These are phyloP conservation scores for Anacardium occidentale DNA, from an alignment of 345 rosid species.

Conservation along the genomic window DNA sequence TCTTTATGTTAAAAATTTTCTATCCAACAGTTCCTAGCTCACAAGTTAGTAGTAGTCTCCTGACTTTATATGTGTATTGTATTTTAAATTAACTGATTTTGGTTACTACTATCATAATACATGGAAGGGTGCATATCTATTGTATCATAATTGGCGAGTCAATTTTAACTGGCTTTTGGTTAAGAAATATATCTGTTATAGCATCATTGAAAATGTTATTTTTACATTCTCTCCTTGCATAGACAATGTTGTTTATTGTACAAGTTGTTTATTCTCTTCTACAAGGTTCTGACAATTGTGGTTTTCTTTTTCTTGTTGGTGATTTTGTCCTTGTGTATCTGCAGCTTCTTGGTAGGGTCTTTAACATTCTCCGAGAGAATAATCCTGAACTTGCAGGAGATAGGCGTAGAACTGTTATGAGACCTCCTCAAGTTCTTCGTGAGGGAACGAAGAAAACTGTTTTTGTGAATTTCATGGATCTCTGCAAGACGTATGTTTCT, in stretches of 20 bases:
- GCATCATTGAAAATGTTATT: not conserved
- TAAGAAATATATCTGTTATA: not conserved
- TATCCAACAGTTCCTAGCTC: no score
- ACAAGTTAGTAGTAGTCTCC: no score
- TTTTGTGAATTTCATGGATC: conserved; percentile 49
- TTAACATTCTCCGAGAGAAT: conserved; percentile 42
- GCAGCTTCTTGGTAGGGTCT: conserved; percentile 44
- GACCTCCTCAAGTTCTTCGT: conserved; percentile 45
- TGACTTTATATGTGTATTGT: no score
- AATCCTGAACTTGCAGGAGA: conserved; percentile 50
- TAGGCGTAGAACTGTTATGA: conserved; percentile 48
- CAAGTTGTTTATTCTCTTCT: not conserved
- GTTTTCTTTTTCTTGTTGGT: not conserved
- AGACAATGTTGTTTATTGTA: not conserved
- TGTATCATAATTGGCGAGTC: not conserved
- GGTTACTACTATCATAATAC: not conserved
- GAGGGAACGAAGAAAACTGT: conserved; percentile 49
- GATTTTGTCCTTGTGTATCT: not conserved
- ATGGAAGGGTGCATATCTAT: not conserved
- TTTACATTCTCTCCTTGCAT: not conserved
- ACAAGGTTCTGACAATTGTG: not conserved
- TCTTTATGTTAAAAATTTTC: no score
- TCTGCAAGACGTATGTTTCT: conserved; percentile 35
- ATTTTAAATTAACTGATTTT: not conserved
- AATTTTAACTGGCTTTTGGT: not conserved